Base-by-base conservation (phyloP, 129 eudicot genomes). In the Daucus carota region DNA sequence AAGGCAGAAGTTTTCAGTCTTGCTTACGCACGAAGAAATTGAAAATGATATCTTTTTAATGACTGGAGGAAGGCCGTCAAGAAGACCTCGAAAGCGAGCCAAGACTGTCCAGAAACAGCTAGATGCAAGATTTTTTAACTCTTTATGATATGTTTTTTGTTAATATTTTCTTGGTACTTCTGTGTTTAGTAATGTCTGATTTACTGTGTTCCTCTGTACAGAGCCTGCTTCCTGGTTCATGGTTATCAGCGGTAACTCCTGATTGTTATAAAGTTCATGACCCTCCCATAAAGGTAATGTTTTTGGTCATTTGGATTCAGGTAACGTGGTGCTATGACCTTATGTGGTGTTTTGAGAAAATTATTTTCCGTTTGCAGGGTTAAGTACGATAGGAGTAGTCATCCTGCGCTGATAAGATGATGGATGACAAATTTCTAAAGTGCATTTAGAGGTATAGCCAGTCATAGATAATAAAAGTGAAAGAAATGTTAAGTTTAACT, bases 211-310 rank as follows among this genome's bases (percentile, higher is more conserved):
- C 4, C 38, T 54, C 18, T 36, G 12, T 73, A 76, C 85, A 85
- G 86, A 48, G 41, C 59, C 43, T 76, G 33, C 79, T 81, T 67
- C 86, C 86, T 43, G 88, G 85, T 43, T 18, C 68, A 63, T 85
- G 79, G 81, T 62, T 85, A 75, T 78, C 60, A 4, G 73, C 73
- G 5, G 76, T 81, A 71, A 81, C 85, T 52, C 74, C 81, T 10
- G 88, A 85, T 76, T 85, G 83, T 22, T 85, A 85, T 68, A 81
- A 68, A 72, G 88, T 85, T 4, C 77, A 78, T 73, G 83, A 78
- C 17, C 63, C 72, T 67, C 59, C 73, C 34, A 16, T 50, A 71
- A 81, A 82, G 84, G 88, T 81, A 75, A 28, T 12, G 41, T 6
- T 65, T 29, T 29, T 65, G 70, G 20, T 31, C 20, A 31, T 65